Evolutionary conservation across 2,329 filamentous ascomycete species (phyloP).

Genomic region (Pseudocercospora pini-densiflorae): DNA sequence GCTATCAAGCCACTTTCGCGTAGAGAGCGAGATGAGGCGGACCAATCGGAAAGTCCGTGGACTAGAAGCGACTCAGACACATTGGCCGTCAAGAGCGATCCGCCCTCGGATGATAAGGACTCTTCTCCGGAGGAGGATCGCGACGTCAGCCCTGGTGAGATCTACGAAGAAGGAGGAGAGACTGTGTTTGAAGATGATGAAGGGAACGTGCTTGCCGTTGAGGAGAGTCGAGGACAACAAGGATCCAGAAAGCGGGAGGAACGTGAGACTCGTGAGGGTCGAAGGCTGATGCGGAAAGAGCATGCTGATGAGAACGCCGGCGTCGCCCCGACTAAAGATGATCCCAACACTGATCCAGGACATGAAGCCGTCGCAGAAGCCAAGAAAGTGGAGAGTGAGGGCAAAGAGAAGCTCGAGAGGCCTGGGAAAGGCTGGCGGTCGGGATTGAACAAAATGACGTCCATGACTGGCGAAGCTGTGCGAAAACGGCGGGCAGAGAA

Average conservation of each 20-base stretch:
- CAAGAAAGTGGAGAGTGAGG: constrained; percentile 80
- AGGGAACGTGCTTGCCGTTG: constrained; percentile 79
- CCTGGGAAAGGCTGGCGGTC: constrained; percentile 46
- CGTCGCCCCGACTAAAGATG: constrained; percentile 54
- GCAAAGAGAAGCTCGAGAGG: constrained; percentile 65
- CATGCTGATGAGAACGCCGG: constrained; percentile 45
- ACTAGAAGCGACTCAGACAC: constrained; percentile 51
- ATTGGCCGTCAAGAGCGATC: constrained; percentile 44
- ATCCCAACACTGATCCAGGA: constrained; percentile 48
- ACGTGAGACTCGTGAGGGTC: constrained; percentile 61
- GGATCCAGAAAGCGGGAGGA: constrained; percentile 64
- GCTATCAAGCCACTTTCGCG: constrained; percentile 74
- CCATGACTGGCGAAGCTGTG: constrained; percentile 44
- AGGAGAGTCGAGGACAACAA: constrained; percentile 50
- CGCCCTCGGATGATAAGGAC: constrained; percentile 28
- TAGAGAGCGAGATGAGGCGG: constrained; percentile 37
- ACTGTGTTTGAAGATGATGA: constrained; percentile 84
- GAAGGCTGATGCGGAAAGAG: constrained; percentile 59
- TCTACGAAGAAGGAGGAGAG: constrained; percentile 80
- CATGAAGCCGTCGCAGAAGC: constrained; percentile 59
- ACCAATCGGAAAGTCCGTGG: constrained; percentile 6
- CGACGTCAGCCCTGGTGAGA: constrained; percentile 56
- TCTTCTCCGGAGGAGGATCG: constrained; percentile 24
- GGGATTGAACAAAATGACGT: constrained; percentile 48
- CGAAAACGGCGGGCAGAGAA: constrained; percentile 47